Evolutionary conservation across 2,329 filamentous ascomycete genomes (phyloP).

Genomic region (Colletotrichum orchidophilum): DNA sequence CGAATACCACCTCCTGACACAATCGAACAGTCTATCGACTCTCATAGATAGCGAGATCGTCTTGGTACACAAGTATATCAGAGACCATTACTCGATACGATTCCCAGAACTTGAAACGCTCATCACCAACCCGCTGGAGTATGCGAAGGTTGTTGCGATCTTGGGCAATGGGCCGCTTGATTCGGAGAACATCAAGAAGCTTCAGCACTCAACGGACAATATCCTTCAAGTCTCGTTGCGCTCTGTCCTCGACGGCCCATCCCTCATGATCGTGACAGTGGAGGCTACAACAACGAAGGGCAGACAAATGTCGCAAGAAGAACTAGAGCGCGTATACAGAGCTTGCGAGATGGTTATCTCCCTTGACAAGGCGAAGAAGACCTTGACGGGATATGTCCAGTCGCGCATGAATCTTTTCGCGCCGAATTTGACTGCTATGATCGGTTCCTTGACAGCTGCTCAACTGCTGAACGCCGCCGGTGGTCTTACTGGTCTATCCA

Average conservation of each 20-base stretch:
- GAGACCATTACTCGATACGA: conserved; percentile 92
- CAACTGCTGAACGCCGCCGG: conserved; percentile 96
- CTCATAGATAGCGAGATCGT: conserved; percentile 93
- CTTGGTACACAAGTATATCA: conserved; percentile 93
- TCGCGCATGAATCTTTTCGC: conserved; percentile 97
- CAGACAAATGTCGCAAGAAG: conserved; percentile 76
- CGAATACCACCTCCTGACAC: conserved; percentile 87
- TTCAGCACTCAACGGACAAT: conserved; percentile 83
- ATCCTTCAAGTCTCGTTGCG: conserved; percentile 78
- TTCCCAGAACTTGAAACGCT: conserved; percentile 94
- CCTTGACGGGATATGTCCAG: conserved; percentile 92
- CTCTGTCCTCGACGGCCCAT: conserved; percentile 85
- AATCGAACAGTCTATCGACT: conserved; percentile 89
- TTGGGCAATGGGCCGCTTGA: conserved; percentile 92
- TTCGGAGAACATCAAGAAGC: conserved; percentile 78
- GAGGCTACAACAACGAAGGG: conserved; percentile 93
- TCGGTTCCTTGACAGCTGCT: conserved; percentile 92
- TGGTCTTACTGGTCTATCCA: conserved; percentile 86
- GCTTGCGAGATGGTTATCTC: conserved; percentile 91
- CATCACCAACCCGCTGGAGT: conserved; percentile 91
- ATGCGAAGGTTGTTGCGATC: conserved; percentile 93
- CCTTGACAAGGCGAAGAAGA: conserved; percentile 86
- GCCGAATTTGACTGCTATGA: conserved; percentile 88
- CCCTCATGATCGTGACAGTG: conserved; percentile 94
- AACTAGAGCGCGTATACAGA: conserved; percentile 76